Conservation (phyloP, 2,329 filamentous ascomycete genomes). For the Tolypocladium endophyticum region DNA sequence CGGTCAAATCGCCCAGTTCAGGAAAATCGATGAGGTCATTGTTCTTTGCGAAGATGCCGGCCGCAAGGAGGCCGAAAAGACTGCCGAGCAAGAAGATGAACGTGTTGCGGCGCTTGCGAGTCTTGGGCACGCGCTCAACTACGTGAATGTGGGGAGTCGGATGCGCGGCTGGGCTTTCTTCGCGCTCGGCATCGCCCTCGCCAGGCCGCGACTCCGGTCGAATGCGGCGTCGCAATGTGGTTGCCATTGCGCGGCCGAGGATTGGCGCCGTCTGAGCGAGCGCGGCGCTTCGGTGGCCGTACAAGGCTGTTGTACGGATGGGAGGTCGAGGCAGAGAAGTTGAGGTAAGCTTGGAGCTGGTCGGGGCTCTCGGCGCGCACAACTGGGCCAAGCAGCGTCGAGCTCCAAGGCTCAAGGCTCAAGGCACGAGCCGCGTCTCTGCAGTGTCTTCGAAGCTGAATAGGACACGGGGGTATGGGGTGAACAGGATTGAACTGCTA, state of each 20-base stretch:
- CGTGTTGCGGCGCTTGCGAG: conserved; percentile 62
- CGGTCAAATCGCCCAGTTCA: conserved; percentile 59
- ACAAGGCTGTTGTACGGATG: neutral
- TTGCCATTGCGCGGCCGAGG: conserved; percentile 14
- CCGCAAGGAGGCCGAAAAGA: conserved; percentile 79
- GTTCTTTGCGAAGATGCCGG: conserved; percentile 79
- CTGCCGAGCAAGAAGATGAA: conserved; percentile 83
- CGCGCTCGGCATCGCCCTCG: conserved; percentile 14
- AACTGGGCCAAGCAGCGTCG: neutral
- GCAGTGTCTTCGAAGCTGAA: neutral
- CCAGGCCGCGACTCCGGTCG: conserved; percentile 10
- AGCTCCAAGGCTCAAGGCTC: neutral
- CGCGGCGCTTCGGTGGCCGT: neutral
- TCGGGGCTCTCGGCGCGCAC: neutral
- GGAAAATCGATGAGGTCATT: conserved; percentile 82
- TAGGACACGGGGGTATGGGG: neutral
- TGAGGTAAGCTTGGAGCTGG: neutral
- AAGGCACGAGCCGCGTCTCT: neutral
- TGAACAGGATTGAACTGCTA: neutral
- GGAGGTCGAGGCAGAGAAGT: neutral
- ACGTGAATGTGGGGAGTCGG: conserved; percentile 28
- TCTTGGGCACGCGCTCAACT: conserved; percentile 33
- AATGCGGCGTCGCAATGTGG: conserved; percentile 22
- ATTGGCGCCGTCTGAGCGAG: neutral
- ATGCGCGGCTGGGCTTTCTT: conserved; percentile 15